Conservation (phyloP, 2,329 filamentous ascomycete genomes). For the Diplodia mutila region DNA sequence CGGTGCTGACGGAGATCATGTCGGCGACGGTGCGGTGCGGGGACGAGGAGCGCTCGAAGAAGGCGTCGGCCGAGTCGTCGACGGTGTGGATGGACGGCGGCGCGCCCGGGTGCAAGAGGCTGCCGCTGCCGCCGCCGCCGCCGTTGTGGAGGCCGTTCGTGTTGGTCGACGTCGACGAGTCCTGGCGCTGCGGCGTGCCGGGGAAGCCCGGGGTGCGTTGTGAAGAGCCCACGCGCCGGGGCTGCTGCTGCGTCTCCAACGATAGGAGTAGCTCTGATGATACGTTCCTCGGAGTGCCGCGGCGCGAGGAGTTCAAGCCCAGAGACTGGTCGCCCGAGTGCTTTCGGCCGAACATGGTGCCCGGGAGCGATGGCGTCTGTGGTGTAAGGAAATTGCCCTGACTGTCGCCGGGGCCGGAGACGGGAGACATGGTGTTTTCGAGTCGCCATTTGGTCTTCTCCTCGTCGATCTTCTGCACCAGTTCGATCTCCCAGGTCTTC, state of each 20-base stretch:
- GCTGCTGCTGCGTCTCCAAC: conserved; percentile 39
- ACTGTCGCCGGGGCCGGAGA: not conserved
- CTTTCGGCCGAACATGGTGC: conserved; percentile 40
- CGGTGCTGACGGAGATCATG: conserved; percentile 85
- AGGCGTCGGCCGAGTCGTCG: conserved; percentile 52
- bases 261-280: conserved; percentile 36
- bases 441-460: conserved; percentile 64
- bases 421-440: conserved; percentile 38
- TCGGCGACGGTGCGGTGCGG: conserved; percentile 70
- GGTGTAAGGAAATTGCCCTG: conserved; percentile 7
- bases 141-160: conserved; percentile 33
- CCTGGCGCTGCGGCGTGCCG: conserved; percentile 39
- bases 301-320: conserved; percentile 38
- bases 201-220: conserved; percentile 43
- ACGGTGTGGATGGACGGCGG: conserved; percentile 53
- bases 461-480: conserved; percentile 65
- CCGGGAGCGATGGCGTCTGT: conserved; percentile 19
- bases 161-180: conserved; percentile 40
- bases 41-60: conserved; percentile 60
- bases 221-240: conserved; percentile 36
- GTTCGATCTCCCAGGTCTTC: conserved; percentile 60
- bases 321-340: conserved; percentile 42
- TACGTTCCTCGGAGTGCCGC: conserved; percentile 37
- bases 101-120: conserved; percentile 36
- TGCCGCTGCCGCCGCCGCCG: too few relatives aligned